Evolutionary conservation across 192 early-diverging fungal genomes (phyloP).

Genomic region (Umbelopsis isabellina): DNA sequence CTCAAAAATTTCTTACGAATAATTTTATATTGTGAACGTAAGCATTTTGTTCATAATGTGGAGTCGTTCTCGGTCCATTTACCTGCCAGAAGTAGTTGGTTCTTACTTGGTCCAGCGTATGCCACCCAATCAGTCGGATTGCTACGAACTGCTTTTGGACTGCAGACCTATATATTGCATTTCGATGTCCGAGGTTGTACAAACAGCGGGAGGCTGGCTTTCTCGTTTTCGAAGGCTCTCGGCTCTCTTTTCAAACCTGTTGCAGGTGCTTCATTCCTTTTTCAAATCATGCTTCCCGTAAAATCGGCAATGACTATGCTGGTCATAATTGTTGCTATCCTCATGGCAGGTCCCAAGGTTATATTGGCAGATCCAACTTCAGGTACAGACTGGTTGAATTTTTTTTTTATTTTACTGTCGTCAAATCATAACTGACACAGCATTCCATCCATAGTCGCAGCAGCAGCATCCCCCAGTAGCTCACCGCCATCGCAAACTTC

Average conservation of each 20-base stretch:
- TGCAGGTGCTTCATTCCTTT: constrained; percentile 18
- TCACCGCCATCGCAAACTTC: not conserved
- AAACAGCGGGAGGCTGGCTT: constrained; percentile 13
- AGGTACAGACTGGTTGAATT: not conserved
- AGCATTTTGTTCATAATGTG: no score
- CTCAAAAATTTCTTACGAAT: no score
- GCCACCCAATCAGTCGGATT: not conserved
- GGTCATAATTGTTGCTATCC: constrained; percentile 17
- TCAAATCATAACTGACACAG: not conserved
- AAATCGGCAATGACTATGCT: constrained; percentile 14
- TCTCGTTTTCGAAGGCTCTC: not conserved
- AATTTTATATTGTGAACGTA: no score
- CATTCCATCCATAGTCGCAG: not conserved
- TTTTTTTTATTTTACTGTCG: not conserved
- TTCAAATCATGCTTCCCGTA: not conserved
- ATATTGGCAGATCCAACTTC: constrained; percentile 13
- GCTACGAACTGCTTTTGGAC: not conserved
- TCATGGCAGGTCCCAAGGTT: not conserved
- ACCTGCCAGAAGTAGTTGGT: no score
- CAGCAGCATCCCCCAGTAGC: not conserved
- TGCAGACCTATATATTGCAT: not conserved
- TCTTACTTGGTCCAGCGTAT: not conserved
- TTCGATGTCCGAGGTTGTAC: constrained; percentile 16
- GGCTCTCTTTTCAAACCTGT: not conserved
- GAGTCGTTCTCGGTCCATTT: no score